A percentile compares a stretch with the other conserved stretches of the same genome.
Conservation (phyloP, 352 stramenopile genomes). For the Globisporangium nagaii region DNA sequence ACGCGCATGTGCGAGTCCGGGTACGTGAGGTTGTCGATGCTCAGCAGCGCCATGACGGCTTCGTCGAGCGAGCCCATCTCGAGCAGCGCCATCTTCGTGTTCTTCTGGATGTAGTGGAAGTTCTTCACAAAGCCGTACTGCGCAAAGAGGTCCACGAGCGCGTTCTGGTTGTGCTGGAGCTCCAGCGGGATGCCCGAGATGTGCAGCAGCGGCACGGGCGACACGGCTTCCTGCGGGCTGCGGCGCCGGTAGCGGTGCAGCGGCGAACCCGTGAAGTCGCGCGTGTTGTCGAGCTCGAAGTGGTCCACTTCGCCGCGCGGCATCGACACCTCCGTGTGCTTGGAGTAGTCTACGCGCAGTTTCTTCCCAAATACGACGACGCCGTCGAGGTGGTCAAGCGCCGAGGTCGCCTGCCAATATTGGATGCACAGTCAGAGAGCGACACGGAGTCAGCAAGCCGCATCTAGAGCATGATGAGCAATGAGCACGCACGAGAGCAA, state of each 20-base stretch:
- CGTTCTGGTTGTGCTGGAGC: conserved; percentile 56
- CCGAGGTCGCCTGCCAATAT: conserved; percentile 62
- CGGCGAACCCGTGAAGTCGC: conserved; percentile 68
- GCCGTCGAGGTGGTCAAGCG: conserved; percentile 72
- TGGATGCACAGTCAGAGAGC: background rate
- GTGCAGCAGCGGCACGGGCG: conserved; percentile 57
- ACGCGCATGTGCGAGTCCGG: conserved; percentile 74
- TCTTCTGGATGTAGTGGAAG: conserved; percentile 72
- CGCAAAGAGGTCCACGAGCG: conserved; percentile 58
- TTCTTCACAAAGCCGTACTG: conserved; percentile 69
- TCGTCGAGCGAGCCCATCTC: conserved; percentile 77
- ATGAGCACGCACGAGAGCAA: no score
- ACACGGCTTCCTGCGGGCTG: conserved; percentile 52
- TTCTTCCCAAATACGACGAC: conserved; percentile 75
- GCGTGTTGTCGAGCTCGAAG: conserved; percentile 82
- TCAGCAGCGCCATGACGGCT: conserved; percentile 62
- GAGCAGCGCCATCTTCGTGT: conserved; percentile 70
- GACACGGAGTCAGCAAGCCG: no score
- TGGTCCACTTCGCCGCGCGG: conserved; percentile 68
- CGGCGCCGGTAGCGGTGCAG: conserved; percentile 75
- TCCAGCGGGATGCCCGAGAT: conserved; percentile 70
- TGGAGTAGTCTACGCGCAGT: conserved; percentile 78
- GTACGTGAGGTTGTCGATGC: conserved; percentile 65
- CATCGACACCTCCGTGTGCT: conserved; percentile 79
- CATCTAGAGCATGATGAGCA: background rate